These are phyloP conservation scores for Ogataea pilisensis DNA, from an alignment of 805 yeast species.

Conservation along the genomic window DNA sequence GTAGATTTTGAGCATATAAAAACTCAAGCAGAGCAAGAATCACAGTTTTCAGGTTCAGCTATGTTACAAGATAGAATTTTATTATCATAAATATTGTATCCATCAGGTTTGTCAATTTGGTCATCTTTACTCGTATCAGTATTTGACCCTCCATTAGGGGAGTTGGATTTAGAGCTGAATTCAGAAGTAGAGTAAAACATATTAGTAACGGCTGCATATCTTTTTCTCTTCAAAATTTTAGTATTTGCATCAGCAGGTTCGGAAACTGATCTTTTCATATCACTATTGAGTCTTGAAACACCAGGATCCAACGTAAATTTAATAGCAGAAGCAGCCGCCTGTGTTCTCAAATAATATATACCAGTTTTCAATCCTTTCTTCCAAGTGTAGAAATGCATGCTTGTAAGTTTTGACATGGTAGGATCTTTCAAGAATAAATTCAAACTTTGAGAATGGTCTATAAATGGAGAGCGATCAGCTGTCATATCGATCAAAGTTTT, in stretches of 20 bases:
- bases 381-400: constrained; percentile 99
- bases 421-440: constrained; percentile 86
- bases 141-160: neutral
- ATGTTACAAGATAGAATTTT: constrained; percentile 18
- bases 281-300: constrained; percentile 1
- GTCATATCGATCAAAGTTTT: constrained; percentile 83
- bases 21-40: constrained; percentile 36
- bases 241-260: constrained; percentile 9
- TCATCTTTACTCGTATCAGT: neutral
- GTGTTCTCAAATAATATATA: constrained; percentile 95
- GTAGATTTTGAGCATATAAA: too few relatives aligned
- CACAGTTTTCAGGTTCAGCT: constrained; percentile 31
- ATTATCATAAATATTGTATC: constrained; percentile 15
- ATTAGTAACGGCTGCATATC: constrained; percentile 1
- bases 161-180: neutral
- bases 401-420: constrained; percentile 92
- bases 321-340: constrained; percentile 96
- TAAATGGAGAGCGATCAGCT: constrained; percentile 67
- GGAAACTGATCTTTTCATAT: constrained; percentile 10
- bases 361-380: constrained; percentile 97
- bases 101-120: neutral
- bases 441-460: constrained; percentile 90
- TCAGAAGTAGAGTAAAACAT: neutral
- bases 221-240: constrained; percentile 7
- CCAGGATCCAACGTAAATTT: constrained; percentile 72